Percentiles rank a stretch among this genome's conserved stretches.
phyloP scores from a whole-genome alignment of 192 early-diverging fungal genomes.

The Coemansia sp. region DNA sequence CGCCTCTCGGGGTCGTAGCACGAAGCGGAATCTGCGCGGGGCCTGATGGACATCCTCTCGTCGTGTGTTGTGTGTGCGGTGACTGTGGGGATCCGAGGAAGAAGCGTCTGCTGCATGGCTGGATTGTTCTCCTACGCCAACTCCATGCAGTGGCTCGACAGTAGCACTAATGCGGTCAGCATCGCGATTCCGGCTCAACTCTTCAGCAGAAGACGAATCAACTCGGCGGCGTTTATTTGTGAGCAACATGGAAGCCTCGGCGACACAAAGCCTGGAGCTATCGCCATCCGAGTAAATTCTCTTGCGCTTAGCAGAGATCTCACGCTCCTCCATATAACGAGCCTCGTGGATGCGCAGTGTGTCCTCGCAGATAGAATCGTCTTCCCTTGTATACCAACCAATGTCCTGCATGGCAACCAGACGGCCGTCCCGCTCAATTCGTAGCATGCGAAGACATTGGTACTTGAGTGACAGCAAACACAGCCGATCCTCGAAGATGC shows the following conservation, averaged over 20 bases:
- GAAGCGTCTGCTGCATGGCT: background rate
- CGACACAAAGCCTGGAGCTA: slow-evolving; percentile 21
- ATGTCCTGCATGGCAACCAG: slow-evolving; percentile 41
- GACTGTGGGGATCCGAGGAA: background rate
- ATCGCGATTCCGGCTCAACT: background rate
- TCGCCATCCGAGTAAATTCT: background rate
- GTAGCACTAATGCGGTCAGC: background rate
- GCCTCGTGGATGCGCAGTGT: slow-evolving; percentile 26
- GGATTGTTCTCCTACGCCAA: background rate
- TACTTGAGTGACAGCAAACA: slow-evolving; percentile 47
- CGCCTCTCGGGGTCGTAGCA: slow-evolving; percentile 9
- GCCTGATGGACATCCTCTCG: background rate
- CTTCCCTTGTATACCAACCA: slow-evolving; percentile 48
- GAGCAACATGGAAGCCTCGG: slow-evolving; percentile 1
- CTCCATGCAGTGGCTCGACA: background rate
- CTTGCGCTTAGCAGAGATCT: slow-evolving; percentile 14
- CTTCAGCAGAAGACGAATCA: background rate
- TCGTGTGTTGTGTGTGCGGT: background rate
- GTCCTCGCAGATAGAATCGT: slow-evolving; percentile 40
- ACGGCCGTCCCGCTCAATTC: slow-evolving; percentile 23
- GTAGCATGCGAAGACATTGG: slow-evolving; percentile 49
- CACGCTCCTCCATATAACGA: slow-evolving; percentile 9
- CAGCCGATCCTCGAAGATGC: slow-evolving; percentile 39
- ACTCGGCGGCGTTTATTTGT: slow-evolving; percentile 4
- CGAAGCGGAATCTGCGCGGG: slow-evolving; percentile 24